Conservation (phyloP, 2,329 filamentous ascomycete genomes). For the Penicillium frequentans region DNA sequence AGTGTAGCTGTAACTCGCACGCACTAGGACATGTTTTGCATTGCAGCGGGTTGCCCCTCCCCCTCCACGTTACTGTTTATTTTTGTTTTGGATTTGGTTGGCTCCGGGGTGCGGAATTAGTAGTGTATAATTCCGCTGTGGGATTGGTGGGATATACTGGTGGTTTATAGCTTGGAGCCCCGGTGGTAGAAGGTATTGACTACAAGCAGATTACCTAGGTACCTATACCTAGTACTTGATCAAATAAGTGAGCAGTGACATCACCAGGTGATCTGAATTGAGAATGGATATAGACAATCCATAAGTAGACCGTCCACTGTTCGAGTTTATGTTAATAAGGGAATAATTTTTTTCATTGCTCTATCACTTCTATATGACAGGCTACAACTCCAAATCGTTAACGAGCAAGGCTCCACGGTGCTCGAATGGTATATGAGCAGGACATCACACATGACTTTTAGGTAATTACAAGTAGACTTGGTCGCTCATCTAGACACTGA, state of each 20-base stretch:
- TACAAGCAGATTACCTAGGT: background rate
- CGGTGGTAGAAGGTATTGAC: background rate
- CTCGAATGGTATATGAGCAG: conserved; percentile 28
- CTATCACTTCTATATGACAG: conserved; percentile 5
- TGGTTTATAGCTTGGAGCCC: background rate
- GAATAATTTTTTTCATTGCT: conserved; percentile 16
- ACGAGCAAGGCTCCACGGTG: conserved; percentile 17
- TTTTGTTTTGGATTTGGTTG: background rate
- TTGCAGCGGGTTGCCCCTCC: conserved; percentile 9
- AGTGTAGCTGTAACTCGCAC: conserved; percentile 1
- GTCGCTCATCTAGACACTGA: conserved; percentile 63
- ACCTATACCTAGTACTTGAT: background rate
- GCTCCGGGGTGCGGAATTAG: conserved; percentile 7
- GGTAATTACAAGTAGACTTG: conserved; percentile 8
- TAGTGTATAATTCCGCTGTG: conserved; percentile 1
- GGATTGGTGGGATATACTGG: background rate
- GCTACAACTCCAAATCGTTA: conserved; percentile 18
- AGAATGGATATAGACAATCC: background rate
- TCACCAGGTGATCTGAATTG: background rate
- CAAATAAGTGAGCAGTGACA: background rate
- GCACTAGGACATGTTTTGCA: conserved; percentile 11
- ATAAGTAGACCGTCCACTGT: background rate
- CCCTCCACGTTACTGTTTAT: conserved; percentile 1
- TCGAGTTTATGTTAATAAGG: background rate
- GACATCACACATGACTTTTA: conserved; percentile 27